Percentiles rank a stretch among this genome's conserved stretches.
These are phyloP conservation scores for Cercospora nicotianae DNA, from an alignment of 2,329 filamentous ascomycete species.

Conservation along the genomic window DNA sequence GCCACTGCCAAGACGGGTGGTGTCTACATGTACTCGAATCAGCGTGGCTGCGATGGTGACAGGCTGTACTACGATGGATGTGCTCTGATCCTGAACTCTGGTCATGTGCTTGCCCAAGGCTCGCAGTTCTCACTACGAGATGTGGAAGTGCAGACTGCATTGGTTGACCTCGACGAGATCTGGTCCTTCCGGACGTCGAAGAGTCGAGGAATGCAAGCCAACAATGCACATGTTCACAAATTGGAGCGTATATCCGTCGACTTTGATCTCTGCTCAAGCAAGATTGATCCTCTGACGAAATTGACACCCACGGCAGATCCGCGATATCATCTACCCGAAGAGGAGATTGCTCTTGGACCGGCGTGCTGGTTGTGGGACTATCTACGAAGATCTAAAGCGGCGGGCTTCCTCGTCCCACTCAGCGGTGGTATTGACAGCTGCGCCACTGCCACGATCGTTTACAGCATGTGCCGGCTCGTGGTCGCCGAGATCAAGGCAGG, in stretches of 20 bases:
- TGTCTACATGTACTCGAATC: conserved; percentile 65
- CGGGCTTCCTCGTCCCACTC: conserved; percentile 59
- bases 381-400: conserved; percentile 52
- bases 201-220: conserved; percentile 60
- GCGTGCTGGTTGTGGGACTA: conserved; percentile 70
- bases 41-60: conserved; percentile 59
- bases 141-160: conserved; percentile 56
- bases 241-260: conserved; percentile 51
- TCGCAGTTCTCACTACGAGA: conserved; percentile 64
- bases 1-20: conserved; percentile 64
- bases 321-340: conserved; percentile 61
- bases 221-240: conserved; percentile 44
- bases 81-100: conserved; percentile 63
- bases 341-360: conserved; percentile 65
- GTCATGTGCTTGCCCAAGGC: conserved; percentile 64
- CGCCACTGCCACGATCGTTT: conserved; percentile 54
- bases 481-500: conserved; percentile 53
- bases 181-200: conserved; percentile 59
- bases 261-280: conserved; percentile 43
- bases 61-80: conserved; percentile 63
- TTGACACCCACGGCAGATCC: conserved; percentile 51
- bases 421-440: conserved; percentile 63
- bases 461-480: conserved; percentile 55
- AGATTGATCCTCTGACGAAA: conserved; percentile 33
- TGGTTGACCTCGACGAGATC: conserved; percentile 67